A percentile compares a stretch with the other conserved stretches of the same genome.
Conservation (phyloP, 108 stramenopile species). For the Skeletonema tropicum region DNA sequence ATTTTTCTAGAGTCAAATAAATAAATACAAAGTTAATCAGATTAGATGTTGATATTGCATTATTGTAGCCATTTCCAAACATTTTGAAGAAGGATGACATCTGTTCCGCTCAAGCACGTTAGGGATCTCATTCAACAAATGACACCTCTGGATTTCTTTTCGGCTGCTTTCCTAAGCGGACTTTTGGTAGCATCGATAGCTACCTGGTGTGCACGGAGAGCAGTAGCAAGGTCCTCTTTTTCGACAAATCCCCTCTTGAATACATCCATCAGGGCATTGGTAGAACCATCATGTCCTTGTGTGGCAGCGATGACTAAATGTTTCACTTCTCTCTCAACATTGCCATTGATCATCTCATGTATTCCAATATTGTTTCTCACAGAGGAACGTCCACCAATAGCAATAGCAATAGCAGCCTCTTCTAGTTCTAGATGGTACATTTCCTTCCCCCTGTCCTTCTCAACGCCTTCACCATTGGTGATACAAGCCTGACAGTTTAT, state of each 20-base stretch:
- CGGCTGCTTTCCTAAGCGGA: background rate
- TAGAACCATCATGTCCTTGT: background rate
- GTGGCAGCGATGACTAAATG: background rate
- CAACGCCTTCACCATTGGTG: background rate
- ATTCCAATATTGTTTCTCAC: background rate
- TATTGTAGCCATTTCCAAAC: too few relatives aligned
- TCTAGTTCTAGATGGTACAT: background rate
- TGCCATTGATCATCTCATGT: background rate
- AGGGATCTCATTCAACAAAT: too few relatives aligned
- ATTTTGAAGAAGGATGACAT: too few relatives aligned
- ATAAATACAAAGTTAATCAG: too few relatives aligned
- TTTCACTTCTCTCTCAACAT: background rate
- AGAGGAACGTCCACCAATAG: background rate
- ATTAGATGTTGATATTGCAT: too few relatives aligned
- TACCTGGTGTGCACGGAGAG: background rate
- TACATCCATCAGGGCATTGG: background rate
- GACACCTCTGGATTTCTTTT: too few relatives aligned
- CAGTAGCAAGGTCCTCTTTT: background rate
- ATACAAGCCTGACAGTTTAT: background rate
- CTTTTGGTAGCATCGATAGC: background rate
- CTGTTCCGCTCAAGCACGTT: too few relatives aligned
- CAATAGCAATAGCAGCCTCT: slow-evolving; percentile 3
- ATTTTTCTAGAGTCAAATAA: too few relatives aligned
- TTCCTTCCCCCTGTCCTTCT: background rate
- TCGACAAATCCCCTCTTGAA: background rate